Percentiles rank a stretch among this genome's conserved stretches.
Conservation (phyloP, 768 basidiomycete species). For the Pleurotus citrinopileatus region DNA sequence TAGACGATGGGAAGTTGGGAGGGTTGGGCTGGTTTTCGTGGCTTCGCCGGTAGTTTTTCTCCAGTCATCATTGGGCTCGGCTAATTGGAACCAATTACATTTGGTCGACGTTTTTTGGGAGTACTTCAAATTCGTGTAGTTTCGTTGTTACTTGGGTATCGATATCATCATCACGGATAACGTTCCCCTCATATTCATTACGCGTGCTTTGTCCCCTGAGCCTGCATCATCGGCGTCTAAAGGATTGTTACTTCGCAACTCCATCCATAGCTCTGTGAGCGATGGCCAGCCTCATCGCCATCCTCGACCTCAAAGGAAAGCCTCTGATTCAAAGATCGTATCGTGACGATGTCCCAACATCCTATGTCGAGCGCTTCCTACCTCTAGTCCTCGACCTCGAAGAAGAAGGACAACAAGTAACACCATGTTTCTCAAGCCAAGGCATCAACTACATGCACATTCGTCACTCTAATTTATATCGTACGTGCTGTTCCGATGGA, state of each 20-base stretch:
- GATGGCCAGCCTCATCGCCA: constrained; percentile 76
- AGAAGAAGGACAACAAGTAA: constrained; percentile 94
- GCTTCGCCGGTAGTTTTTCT: not conserved
- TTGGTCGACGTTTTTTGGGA: no score
- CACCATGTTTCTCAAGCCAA: constrained; percentile 93
- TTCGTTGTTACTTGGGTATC: not conserved
- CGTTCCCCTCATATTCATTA: no score
- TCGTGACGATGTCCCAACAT: constrained; percentile 89
- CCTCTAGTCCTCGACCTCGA: constrained; percentile 93
- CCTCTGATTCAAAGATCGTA: constrained; percentile 96
- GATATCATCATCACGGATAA: no score
- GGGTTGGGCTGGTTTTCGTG: constrained; percentile 5
- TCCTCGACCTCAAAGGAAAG: constrained; percentile 98
- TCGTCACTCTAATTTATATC: constrained; percentile 94
- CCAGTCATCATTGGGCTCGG: no score
- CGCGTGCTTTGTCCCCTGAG: no score
- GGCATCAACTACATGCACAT: constrained; percentile 99
- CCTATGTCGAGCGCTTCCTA: constrained; percentile 90
- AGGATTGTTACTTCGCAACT: no score
- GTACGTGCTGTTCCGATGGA: constrained; percentile 45
- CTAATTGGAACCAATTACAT: no score
- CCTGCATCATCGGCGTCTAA: no score
- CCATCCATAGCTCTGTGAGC: constrained; percentile 8
- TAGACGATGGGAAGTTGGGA: not conserved
- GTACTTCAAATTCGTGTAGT: no score